A percentile compares a stretch with the other conserved stretches of the same genome.
Conservation (phyloP, 2,329 filamentous ascomycete species). For the Ilyonectria robusta region DNA sequence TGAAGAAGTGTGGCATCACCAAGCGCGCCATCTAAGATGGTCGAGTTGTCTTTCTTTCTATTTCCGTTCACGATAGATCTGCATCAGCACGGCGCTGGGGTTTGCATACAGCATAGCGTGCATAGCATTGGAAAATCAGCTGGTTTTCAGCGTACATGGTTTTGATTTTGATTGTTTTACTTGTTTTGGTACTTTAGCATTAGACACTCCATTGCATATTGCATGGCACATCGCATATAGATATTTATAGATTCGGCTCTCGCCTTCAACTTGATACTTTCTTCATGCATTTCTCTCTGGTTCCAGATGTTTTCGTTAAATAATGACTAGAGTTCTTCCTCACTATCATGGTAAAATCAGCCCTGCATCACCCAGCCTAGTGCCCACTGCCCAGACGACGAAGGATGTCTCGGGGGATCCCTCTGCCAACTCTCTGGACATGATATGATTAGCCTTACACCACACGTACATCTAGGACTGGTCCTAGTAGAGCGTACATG, state of each 20-base stretch:
- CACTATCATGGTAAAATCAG: no score
- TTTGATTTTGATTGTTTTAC: background rate
- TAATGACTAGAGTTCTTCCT: background rate
- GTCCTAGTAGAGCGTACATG: no score
- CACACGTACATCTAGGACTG: no score
- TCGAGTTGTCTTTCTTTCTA: background rate
- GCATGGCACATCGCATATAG: background rate
- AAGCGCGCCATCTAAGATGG: constrained; percentile 55
- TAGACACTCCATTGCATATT: background rate
- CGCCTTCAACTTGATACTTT: background rate
- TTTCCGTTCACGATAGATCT: background rate
- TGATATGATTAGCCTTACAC: no score
- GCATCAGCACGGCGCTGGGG: background rate
- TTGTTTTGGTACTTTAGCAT: background rate
- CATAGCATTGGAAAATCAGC: background rate
- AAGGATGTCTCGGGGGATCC: no score
- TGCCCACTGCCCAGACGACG: no score
- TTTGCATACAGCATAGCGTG: background rate
- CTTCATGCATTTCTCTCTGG: background rate
- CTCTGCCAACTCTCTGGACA: no score
- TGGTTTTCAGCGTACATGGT: background rate
- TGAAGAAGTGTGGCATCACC: constrained; percentile 50
- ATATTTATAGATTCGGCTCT: background rate
- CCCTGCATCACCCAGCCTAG: no score
- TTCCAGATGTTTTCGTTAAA: background rate